Evolutionary conservation across 2,329 filamentous ascomycete genomes (phyloP).

Genomic region (Colletotrichum costaricense): DNA sequence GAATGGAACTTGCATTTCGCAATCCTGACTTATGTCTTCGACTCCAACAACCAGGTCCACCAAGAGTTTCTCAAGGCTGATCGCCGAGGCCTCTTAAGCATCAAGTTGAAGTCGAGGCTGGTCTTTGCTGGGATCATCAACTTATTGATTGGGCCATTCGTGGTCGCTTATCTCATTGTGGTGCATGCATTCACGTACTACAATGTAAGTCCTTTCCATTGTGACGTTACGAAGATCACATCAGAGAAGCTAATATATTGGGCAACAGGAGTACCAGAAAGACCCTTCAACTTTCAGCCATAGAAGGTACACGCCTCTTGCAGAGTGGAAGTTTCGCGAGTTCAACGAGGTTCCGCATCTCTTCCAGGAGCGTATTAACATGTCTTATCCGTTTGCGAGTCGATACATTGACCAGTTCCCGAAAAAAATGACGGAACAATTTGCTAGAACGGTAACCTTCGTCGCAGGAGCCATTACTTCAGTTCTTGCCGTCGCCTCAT

Average conservation of each 20-base stretch:
- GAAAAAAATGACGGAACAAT: conserved; percentile 90
- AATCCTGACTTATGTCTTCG: conserved; percentile 94
- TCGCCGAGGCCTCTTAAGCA: conserved; percentile 81
- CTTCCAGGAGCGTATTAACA: conserved; percentile 88
- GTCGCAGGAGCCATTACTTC: conserved; percentile 87
- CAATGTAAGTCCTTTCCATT: conserved; percentile 67
- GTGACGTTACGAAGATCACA: neutral
- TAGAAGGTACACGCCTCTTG: conserved; percentile 90
- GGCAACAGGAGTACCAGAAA: conserved; percentile 87
- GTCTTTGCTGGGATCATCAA: conserved; percentile 88
- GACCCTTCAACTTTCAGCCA: conserved; percentile 90
- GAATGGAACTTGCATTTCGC: conserved; percentile 94
- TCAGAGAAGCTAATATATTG: neutral
- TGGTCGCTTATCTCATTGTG: conserved; percentile 86
- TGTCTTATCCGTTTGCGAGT: conserved; percentile 94
- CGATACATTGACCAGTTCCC: conserved; percentile 96
- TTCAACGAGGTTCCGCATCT: conserved; percentile 97
- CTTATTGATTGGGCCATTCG: conserved; percentile 85
- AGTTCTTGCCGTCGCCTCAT: conserved; percentile 83
- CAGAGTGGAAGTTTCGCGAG: conserved; percentile 98
- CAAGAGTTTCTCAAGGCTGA: conserved; percentile 87
- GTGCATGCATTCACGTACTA: conserved; percentile 97
- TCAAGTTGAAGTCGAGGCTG: conserved; percentile 81
- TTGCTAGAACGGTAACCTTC: conserved; percentile 87
- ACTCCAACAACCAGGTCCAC: conserved; percentile 86